Percentiles rank a stretch among this genome's conserved stretches.
Evolutionary conservation across 352 stramenopile species (phyloP).

Genomic region (Pythium volutum): DNA sequence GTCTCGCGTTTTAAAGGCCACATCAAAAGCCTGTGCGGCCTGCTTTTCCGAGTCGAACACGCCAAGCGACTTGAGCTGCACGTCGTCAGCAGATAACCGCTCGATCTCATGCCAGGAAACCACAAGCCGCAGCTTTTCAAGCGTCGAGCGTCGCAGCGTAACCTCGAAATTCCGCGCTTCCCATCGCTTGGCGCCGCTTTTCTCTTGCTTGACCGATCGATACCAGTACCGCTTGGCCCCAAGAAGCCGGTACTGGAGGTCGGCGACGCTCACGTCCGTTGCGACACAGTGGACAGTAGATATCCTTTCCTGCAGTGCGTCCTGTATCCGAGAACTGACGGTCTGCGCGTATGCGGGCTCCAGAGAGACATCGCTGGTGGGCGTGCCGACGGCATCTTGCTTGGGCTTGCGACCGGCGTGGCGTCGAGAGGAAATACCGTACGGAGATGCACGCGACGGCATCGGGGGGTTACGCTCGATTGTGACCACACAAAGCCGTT

Average conservation of each 20-base stretch:
- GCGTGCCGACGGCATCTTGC: background rate
- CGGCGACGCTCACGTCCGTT: slow-evolving; percentile 45
- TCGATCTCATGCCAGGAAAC: slow-evolving; percentile 36
- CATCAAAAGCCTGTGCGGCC: slow-evolving; percentile 35
- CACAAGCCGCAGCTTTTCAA: slow-evolving; percentile 11
- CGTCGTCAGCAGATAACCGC: slow-evolving; percentile 39
- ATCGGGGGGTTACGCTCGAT: background rate
- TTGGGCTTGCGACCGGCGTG: background rate
- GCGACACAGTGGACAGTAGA: slow-evolving; percentile 4
- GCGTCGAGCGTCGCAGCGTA: slow-evolving; percentile 39
- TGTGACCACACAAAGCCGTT: too few relatives aligned
- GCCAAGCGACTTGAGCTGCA: slow-evolving; percentile 43
- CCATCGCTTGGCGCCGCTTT: slow-evolving; percentile 51
- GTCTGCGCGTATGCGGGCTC: slow-evolving; percentile 8
- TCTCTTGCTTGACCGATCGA: slow-evolving; percentile 62
- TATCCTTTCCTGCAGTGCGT: background rate
- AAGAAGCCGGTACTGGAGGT: slow-evolving; percentile 57
- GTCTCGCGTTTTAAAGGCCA: slow-evolving; percentile 24
- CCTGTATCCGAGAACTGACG: slow-evolving; percentile 10
- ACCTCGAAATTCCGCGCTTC: slow-evolving; percentile 56
- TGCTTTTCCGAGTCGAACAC: slow-evolving; percentile 60
- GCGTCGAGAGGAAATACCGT: slow-evolving; percentile 1
- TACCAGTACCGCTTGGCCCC: slow-evolving; percentile 70
- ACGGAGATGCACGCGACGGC: slow-evolving; percentile 19
- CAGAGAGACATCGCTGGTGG: background rate